phyloP scores from a whole-genome alignment of 2,329 filamentous ascomycete species.

The Calonectria honghensis region DNA sequence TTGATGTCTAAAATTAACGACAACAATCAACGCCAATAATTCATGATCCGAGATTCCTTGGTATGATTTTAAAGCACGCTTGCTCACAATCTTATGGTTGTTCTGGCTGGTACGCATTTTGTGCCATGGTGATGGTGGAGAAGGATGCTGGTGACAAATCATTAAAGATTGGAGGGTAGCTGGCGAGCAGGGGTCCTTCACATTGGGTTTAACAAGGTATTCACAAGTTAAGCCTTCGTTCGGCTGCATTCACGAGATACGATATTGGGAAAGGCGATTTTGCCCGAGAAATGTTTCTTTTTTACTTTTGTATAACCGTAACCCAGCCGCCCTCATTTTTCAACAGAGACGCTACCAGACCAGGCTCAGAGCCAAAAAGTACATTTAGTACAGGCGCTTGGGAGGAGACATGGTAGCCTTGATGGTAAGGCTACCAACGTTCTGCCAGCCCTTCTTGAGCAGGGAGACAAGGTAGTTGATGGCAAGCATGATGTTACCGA shows the following conservation, averaged over 20 bases:
- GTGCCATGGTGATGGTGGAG: neutral
- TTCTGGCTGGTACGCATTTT: neutral
- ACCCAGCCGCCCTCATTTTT: conserved; percentile 45
- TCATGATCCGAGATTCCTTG: neutral
- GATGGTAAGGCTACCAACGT: conserved; percentile 99
- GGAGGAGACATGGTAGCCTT: conserved; percentile 99
- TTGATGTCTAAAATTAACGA: neutral
- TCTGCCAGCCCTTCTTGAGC: conserved; percentile 99
- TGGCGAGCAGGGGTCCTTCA: neutral
- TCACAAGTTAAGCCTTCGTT: neutral
- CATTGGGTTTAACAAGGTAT: conserved; percentile 1
- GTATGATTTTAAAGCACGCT: neutral
- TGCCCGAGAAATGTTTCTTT: conserved; percentile 48
- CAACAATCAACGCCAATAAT: neutral
- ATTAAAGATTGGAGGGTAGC: neutral
- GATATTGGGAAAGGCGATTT: neutral
- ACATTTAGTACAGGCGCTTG: conserved; percentile 93
- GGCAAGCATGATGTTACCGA: conserved; percentile 99
- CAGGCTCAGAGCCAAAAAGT: conserved; percentile 50
- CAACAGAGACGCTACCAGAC: conserved; percentile 46
- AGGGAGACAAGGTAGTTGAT: conserved; percentile 99
- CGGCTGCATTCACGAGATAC: neutral
- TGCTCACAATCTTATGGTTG: neutral
- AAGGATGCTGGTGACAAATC: neutral
- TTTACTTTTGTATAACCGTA: conserved; percentile 41